Conservation (phyloP, 2,329 filamentous ascomycete species). For the Diaporthe aspalathi region DNA sequence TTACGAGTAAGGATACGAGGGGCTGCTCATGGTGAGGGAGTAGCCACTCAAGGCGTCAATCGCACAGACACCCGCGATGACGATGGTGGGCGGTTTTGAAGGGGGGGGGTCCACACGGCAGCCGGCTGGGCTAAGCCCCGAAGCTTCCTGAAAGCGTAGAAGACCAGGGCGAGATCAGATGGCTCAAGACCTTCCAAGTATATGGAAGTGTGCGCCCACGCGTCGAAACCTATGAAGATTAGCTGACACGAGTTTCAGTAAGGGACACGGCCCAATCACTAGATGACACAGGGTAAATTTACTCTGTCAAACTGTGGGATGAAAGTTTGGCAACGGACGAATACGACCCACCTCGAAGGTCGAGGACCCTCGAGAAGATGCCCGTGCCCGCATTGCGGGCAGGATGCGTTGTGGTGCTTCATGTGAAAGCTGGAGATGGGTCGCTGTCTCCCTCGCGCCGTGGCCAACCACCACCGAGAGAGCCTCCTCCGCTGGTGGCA, state of each 20-base stretch:
- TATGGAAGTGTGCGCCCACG: conserved; percentile 13
- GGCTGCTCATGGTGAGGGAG: conserved; percentile 14
- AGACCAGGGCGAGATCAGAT: conserved; percentile 12
- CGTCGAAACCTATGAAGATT: conserved; percentile 27
- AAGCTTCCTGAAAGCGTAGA: conserved; percentile 1
- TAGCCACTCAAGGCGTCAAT: conserved; percentile 20
- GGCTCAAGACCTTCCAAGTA: conserved; percentile 29
- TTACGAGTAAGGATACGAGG: conserved; percentile 33
- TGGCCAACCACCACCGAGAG: conserved; percentile 4
- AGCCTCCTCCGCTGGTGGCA: not conserved
- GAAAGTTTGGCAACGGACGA: conserved; percentile 24
- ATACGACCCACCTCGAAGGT: not conserved
- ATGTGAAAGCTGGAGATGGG: conserved; percentile 8
- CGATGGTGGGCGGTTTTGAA: conserved; percentile 12
- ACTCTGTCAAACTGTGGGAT: conserved; percentile 29
- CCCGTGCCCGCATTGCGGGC: not conserved
- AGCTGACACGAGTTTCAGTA: conserved; percentile 30
- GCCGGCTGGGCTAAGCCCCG: conserved; percentile 30
- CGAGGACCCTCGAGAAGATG: not conserved
- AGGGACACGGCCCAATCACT: conserved; percentile 20
- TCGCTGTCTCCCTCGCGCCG: not conserved
- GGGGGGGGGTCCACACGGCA: not conserved
- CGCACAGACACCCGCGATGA: conserved; percentile 30
- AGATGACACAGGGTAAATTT: conserved; percentile 29
- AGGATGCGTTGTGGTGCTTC: not conserved